Conservation (phyloP, 169 alveolate species). For the Babesia sp. region DNA sequence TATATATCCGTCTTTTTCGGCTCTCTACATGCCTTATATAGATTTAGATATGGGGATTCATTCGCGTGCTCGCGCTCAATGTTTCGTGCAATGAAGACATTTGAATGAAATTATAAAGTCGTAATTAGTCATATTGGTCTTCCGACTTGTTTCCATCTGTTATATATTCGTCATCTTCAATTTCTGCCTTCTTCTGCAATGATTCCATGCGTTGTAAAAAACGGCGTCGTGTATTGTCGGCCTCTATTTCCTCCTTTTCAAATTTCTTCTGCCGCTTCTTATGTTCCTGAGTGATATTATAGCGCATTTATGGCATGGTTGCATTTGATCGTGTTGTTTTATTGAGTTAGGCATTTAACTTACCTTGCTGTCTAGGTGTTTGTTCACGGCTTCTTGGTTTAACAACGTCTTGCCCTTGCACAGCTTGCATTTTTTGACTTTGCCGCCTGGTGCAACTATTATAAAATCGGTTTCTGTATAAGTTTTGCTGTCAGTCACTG, state of each 20-base stretch:
- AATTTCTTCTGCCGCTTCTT: background rate
- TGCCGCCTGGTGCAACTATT: constrained; percentile 23
- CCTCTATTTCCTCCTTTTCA: background rate
- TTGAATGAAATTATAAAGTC: background rate
- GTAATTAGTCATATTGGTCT: background rate
- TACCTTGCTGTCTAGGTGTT: constrained; percentile 65
- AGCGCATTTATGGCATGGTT: background rate
- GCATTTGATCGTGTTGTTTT: background rate
- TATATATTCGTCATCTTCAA: background rate
- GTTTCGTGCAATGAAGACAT: too few species aligned
- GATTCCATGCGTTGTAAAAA: constrained; percentile 49
- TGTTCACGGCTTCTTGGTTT: constrained; percentile 55
- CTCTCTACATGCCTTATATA: background rate
- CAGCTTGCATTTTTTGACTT: constrained; percentile 50
- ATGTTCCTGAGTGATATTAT: constrained; percentile 1
- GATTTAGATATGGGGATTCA: background rate
- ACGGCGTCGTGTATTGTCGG: constrained; percentile 9
- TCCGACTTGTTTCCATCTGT: background rate
- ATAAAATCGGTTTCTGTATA: constrained; percentile 14
- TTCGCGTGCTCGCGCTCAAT: background rate
- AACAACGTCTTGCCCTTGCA: constrained; percentile 59
- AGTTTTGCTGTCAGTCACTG: background rate
- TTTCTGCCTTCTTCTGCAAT: background rate
- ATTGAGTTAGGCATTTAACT: background rate
- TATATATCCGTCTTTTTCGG: background rate